Evolutionary conservation across 176 grass and related monocot species (phyloP).

Genomic region (Elymus sibiricus): DNA sequence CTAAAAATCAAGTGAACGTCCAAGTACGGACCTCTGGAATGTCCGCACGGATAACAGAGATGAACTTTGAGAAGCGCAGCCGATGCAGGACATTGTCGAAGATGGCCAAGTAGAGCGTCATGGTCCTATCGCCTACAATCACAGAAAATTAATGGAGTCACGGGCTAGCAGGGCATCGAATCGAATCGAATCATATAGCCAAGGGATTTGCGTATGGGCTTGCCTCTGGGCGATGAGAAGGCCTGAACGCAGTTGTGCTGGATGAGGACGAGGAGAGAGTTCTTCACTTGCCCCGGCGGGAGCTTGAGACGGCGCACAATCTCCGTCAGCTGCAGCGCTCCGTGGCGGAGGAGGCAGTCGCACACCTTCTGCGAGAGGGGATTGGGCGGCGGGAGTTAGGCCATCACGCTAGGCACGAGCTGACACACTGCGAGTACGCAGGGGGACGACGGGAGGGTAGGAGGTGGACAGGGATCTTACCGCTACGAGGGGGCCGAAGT

Average conservation of each 20-base stretch:
- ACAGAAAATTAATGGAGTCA: conserved; percentile 5
- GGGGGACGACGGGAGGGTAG: neutral
- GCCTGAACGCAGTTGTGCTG: conserved; percentile 92
- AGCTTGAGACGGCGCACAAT: conserved; percentile 47
- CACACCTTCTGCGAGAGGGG: conserved; percentile 61
- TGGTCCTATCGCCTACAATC: conserved; percentile 40
- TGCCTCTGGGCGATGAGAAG: conserved; percentile 49
- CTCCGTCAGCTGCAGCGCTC: conserved; percentile 60
- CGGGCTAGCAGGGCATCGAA: neutral
- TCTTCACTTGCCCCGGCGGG: conserved; percentile 56
- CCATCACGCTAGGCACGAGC: no score
- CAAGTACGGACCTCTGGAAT: conserved; percentile 38
- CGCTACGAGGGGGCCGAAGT: conserved; percentile 68
- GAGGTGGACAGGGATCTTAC: conserved; percentile 26
- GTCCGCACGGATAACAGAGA: conserved; percentile 44
- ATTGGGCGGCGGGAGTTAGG: neutral
- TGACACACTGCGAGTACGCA: no score
- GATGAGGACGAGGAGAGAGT: conserved; percentile 80
- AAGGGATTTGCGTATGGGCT: neutral
- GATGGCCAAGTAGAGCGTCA: conserved; percentile 60
- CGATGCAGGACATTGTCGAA: conserved; percentile 76
- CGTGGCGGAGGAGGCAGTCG: conserved; percentile 58
- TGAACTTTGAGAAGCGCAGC: conserved; percentile 79
- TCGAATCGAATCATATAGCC: neutral
- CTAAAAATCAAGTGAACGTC: conserved; percentile 13